A percentile compares a stretch with the other conserved stretches of the same genome.
Evolutionary conservation across 1,139 yeast genomes (phyloP).

Genomic region (Geotrichum australiense): DNA sequence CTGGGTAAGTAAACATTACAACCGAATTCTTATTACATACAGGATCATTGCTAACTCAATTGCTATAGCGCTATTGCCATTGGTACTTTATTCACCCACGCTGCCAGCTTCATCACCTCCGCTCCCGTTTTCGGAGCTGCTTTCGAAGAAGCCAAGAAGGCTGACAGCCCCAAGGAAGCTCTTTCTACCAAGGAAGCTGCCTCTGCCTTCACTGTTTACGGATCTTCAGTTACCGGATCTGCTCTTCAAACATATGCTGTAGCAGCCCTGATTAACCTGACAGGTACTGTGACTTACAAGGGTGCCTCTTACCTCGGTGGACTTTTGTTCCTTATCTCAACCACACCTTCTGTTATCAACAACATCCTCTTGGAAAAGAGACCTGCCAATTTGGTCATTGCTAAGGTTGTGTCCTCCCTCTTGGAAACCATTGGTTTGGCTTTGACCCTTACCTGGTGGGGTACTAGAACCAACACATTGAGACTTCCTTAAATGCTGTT

Average conservation of each 20-base stretch:
- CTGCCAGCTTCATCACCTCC: conserved; percentile 32
- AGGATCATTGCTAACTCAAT: background rate
- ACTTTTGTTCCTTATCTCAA: conserved; percentile 35
- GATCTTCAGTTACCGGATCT: conserved; percentile 34
- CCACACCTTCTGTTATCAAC: conserved; percentile 35
- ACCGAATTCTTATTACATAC: background rate
- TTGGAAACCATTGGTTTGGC: conserved; percentile 41
- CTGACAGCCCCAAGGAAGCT: conserved; percentile 34
- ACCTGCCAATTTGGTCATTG: conserved; percentile 34
- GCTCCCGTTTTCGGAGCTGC: conserved; percentile 40
- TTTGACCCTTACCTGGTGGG: conserved; percentile 36
- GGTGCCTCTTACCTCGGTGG: conserved; percentile 39
- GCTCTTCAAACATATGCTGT: conserved; percentile 39
- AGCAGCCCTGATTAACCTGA: conserved; percentile 36
- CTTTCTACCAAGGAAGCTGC: conserved; percentile 33
- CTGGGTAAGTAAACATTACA: conserved; percentile 11
- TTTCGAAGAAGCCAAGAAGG: conserved; percentile 33
- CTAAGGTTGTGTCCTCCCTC: conserved; percentile 32
- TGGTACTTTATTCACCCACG: conserved; percentile 38
- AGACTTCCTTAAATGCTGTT: conserved; percentile 8
- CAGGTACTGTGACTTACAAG: conserved; percentile 36
- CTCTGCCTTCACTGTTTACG: conserved; percentile 34
- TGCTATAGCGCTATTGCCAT: conserved; percentile 34
- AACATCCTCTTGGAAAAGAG: conserved; percentile 34
- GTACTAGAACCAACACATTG: conserved; percentile 19